Percentiles rank a stretch among this genome's conserved stretches.
Evolutionary conservation across 2,329 filamentous ascomycete genomes (phyloP).

Genomic region (Canariomyces notabilis): DNA sequence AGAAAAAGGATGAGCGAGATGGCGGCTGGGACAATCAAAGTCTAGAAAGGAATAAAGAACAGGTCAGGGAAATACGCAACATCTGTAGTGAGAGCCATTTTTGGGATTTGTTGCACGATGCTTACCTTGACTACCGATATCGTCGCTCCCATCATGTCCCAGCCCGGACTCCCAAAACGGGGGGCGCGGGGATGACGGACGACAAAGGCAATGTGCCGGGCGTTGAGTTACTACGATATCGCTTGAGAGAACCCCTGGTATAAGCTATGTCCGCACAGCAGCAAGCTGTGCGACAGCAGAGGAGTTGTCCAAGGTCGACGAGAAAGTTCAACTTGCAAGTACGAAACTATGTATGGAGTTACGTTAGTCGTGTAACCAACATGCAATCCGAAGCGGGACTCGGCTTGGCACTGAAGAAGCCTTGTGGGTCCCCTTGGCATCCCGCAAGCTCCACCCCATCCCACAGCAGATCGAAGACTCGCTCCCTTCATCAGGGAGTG

Average conservation of each 20-base stretch:
- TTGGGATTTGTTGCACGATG: background rate
- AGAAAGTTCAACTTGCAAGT: too few relatives aligned
- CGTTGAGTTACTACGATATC: too few relatives aligned
- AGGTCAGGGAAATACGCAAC: background rate
- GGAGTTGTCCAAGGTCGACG: too few relatives aligned
- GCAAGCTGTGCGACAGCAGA: background rate
- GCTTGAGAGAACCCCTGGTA: too few relatives aligned
- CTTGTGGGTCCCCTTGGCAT: background rate
- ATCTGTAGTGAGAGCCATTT: background rate
- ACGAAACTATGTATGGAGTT: too few relatives aligned
- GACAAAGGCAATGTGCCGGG: background rate
- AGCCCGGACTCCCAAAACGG: background rate
- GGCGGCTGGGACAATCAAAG: conserved; percentile 63
- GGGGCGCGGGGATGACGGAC: background rate
- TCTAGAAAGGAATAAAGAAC: conserved; percentile 40
- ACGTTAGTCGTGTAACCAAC: too few relatives aligned
- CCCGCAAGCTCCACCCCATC: background rate
- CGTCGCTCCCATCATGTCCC: conserved; percentile 31
- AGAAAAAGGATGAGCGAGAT: conserved; percentile 68
- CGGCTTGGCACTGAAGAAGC: background rate
- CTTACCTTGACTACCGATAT: conserved; percentile 37
- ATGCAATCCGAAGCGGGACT: background rate
- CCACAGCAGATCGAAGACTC: too few relatives aligned
- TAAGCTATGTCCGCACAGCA: background rate
- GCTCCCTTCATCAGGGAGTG: too few relatives aligned